Base-by-base conservation (phyloP, 2,329 filamentous ascomycete genomes). In the Daldinia sp. region DNA sequence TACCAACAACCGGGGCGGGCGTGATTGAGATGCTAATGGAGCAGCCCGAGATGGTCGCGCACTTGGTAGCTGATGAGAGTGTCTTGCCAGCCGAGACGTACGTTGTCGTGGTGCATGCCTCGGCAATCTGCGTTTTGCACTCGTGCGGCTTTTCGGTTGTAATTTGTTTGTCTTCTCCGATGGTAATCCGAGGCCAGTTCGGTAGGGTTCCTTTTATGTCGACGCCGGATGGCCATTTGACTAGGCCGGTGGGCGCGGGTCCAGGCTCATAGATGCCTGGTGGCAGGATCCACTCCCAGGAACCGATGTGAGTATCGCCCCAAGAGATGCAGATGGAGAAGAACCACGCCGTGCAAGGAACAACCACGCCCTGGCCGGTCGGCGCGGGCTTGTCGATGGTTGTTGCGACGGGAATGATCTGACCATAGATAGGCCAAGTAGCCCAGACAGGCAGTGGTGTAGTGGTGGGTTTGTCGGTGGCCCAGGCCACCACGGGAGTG, bases 291-390 rank as follows among this genome's bases (percentile, higher is more conserved):
- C 59, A 54, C 15, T 62, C 20, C 63, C 58, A 67, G 23, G 48
- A 26, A 4, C 53, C 39, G n/a, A 72, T 56, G n/a, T 64, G 46
- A 18, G 60, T 10, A 1, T 63, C 54, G 41, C 46, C 64, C 58
- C 69, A 72, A 12, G 58, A 65, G 44, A 73, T 71, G 42, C 70
- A 73, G 41, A 72, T 35, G 55, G 68, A 70, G 60, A 72, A 73
- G 56, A 73, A 73, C 71, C 71, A 70, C 6, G 63, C 28, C 12
- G 35, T 58, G 54, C 69, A 72, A 30, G 71, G 67, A 20, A 68
- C 60, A 18, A 50, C 23, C 6, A 70, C 69, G 26, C 67, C 69
- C 2, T 13, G 2, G 12, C 15, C 35, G 10, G 35, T 39, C 12
- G 35, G 35, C 35, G 2, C 5, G 35, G 35, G 35, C 13, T 39